Conservation (phyloP, 1,139 yeast species). For the Suhomyces maxii region DNA sequence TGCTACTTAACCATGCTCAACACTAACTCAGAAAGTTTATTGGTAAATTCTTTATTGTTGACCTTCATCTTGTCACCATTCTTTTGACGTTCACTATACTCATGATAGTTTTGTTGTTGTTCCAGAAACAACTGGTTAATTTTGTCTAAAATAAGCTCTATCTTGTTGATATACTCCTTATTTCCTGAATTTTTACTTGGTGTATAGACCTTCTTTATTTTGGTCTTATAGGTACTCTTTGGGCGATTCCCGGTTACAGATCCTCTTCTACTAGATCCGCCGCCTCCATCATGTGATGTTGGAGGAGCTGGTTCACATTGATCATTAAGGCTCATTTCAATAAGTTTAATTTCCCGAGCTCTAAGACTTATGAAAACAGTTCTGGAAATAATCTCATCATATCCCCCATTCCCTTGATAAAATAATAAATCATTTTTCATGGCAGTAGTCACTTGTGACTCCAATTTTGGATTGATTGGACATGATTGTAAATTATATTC, state of each 20-base stretch:
- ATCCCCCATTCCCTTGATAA: slow-evolving; percentile 40
- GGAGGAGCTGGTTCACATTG: not conserved
- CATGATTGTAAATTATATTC: slow-evolving; percentile 53
- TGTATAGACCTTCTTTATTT: slow-evolving; percentile 37
- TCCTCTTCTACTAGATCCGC: not conserved
- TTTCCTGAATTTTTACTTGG: slow-evolving; percentile 38
- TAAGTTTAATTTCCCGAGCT: slow-evolving; percentile 57
- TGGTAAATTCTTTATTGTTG: slow-evolving; percentile 3
- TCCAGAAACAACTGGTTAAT: slow-evolving; percentile 26
- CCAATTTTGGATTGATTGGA: slow-evolving; percentile 51
- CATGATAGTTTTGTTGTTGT: slow-evolving; percentile 10
- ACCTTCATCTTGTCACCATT: not conserved
- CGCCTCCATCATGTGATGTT: not conserved
- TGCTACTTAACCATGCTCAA: slow-evolving; percentile 4
- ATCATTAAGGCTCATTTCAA: slow-evolving; percentile 37
- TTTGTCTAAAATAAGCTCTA: slow-evolving; percentile 28
- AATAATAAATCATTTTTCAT: slow-evolving; percentile 58
- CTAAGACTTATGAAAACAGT: slow-evolving; percentile 50
- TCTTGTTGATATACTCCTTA: slow-evolving; percentile 23
- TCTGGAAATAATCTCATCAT: slow-evolving; percentile 32
- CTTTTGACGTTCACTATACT: not conserved
- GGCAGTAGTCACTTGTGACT: slow-evolving; percentile 48
- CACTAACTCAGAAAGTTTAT: slow-evolving; percentile 11
- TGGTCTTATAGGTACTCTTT: slow-evolving; percentile 33
- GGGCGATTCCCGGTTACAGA: slow-evolving; percentile 3